phyloP scores from a whole-genome alignment of 176 grass and related monocot species.

The Zoysia pacifica region DNA sequence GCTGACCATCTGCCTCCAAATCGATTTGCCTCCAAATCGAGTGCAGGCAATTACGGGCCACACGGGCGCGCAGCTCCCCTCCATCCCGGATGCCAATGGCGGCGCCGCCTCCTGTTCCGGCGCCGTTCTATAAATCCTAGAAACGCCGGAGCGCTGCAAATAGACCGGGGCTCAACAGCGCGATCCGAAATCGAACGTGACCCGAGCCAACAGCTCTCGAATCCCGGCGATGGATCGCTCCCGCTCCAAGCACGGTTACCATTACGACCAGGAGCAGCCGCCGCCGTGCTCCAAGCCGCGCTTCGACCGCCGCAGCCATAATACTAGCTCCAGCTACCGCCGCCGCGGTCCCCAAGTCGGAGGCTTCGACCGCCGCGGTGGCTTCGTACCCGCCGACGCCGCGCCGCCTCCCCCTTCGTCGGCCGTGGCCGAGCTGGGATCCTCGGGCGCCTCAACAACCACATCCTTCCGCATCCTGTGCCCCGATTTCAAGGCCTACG shows the following conservation, averaged over 20 bases:
- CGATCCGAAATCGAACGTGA: slow-evolving; percentile 20
- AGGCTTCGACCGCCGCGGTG: slow-evolving; percentile 49
- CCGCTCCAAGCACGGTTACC: slow-evolving; percentile 78
- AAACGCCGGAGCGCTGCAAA: slow-evolving; percentile 12
- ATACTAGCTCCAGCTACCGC: slow-evolving; percentile 50
- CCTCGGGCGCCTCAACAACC: slow-evolving; percentile 43
- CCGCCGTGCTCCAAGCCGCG: slow-evolving; percentile 75
- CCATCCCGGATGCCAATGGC: not conserved
- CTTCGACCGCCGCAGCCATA: slow-evolving; percentile 70
- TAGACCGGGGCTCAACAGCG: not conserved
- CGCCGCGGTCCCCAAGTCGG: slow-evolving; percentile 37
- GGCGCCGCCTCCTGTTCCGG: not conserved
- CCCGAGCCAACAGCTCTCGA: not conserved
- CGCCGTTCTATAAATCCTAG: slow-evolving; percentile 43
- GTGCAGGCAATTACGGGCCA: no score
- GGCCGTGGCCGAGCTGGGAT: slow-evolving; percentile 5
- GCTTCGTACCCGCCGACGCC: slow-evolving; percentile 35
- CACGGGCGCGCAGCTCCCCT: not conserved
- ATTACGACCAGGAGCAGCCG: slow-evolving; percentile 75
- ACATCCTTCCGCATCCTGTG: slow-evolving; percentile 94
- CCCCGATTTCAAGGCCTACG: slow-evolving; percentile 72
- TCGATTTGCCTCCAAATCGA: no score
- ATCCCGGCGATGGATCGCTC: slow-evolving; percentile 71
- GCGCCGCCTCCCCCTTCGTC: slow-evolving; percentile 23
- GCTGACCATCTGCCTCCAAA: no score